Evolutionary conservation across 2,329 filamentous ascomycete species (phyloP).

Genomic region (Neonectria coccinea): DNA sequence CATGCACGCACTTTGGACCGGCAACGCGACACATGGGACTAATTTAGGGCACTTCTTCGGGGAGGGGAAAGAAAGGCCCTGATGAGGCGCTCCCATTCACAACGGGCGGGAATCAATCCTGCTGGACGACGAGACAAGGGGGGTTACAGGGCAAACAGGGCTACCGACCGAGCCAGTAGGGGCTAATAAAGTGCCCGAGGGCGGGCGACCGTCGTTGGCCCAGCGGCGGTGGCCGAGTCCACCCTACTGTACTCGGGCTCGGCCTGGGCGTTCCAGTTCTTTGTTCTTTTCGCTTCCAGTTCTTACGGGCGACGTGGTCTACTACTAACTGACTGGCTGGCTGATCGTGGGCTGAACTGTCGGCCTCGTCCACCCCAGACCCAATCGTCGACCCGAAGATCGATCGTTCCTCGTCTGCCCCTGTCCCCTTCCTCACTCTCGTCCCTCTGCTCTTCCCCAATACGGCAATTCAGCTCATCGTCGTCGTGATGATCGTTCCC

Average conservation of each 20-base stretch:
- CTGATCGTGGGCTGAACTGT: constrained; percentile 10
- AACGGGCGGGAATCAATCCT: background rate
- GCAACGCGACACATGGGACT: constrained; percentile 18
- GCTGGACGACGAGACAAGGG: background rate
- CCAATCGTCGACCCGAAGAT: constrained; percentile 25
- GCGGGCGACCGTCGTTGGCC: constrained; percentile 20
- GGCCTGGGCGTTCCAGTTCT: background rate
- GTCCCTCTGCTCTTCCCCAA: constrained; percentile 12
- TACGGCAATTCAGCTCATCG: constrained; percentile 17
- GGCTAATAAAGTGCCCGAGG: constrained; percentile 13
- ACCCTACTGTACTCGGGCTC: constrained; percentile 8
- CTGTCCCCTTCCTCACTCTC: constrained; percentile 2
- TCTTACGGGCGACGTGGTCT: background rate
- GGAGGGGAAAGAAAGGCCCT: background rate
- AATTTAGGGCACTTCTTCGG: background rate
- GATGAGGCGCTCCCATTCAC: constrained; percentile 6
- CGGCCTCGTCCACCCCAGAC: constrained; percentile 8
- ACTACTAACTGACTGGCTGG: constrained; percentile 3
- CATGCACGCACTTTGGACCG: constrained; percentile 46
- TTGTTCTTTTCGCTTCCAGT: background rate
- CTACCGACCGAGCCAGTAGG: constrained; percentile 1
- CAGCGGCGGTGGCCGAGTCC: constrained; percentile 24
- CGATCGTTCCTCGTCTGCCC: constrained; percentile 19
- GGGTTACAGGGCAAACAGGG: constrained; percentile 1
- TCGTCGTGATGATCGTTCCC: constrained; percentile 14